Percentiles rank a stretch among this genome's conserved stretches.
phyloP scores from a whole-genome alignment of 768 basidiomycete species.

The Terana coerulea region DNA sequence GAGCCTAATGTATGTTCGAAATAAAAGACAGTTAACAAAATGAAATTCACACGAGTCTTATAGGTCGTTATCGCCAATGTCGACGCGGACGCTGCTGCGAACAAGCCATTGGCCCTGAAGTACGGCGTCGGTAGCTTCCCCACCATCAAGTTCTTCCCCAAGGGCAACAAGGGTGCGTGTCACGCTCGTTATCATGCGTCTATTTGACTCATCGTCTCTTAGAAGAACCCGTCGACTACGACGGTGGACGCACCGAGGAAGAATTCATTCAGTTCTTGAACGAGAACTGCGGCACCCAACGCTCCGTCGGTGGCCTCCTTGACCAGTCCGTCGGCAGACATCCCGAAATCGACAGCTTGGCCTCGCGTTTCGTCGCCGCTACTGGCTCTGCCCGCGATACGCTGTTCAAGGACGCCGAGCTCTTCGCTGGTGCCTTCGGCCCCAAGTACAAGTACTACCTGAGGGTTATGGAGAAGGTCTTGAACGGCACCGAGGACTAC shows the following conservation, averaged over 20 bases:
- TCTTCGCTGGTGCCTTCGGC: slow-evolving; percentile 47
- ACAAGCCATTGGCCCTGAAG: slow-evolving; percentile 63
- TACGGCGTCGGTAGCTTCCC: slow-evolving; percentile 84
- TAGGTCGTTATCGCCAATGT: slow-evolving; percentile 90
- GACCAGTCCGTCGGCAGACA: slow-evolving; percentile 78
- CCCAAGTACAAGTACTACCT: slow-evolving; percentile 72
- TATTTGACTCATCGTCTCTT: not conserved
- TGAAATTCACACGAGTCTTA: not conserved
- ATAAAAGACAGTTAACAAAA: not conserved
- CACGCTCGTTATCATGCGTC: not conserved
- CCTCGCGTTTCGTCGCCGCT: slow-evolving; percentile 68
- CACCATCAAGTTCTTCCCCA: slow-evolving; percentile 93
- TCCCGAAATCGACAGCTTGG: slow-evolving; percentile 71
- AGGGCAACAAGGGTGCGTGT: slow-evolving; percentile 44
- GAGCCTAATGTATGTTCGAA: slow-evolving; percentile 63
- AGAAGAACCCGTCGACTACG: slow-evolving; percentile 58
- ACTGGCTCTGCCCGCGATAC: slow-evolving; percentile 49
- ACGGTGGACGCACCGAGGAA: slow-evolving; percentile 64
- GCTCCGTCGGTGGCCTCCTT: slow-evolving; percentile 79
- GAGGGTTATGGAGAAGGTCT: slow-evolving; percentile 86
- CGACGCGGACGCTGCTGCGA: slow-evolving; percentile 82
- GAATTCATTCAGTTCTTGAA: slow-evolving; percentile 81
- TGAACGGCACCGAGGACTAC: slow-evolving; percentile 67
- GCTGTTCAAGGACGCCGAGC: slow-evolving; percentile 64
- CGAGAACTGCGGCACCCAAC: slow-evolving; percentile 81